Percentiles rank a stretch among this genome's conserved stretches.
These are phyloP conservation scores for Phytophthora pistaciae DNA, from an alignment of 352 stramenopile species.

Conservation along the genomic window DNA sequence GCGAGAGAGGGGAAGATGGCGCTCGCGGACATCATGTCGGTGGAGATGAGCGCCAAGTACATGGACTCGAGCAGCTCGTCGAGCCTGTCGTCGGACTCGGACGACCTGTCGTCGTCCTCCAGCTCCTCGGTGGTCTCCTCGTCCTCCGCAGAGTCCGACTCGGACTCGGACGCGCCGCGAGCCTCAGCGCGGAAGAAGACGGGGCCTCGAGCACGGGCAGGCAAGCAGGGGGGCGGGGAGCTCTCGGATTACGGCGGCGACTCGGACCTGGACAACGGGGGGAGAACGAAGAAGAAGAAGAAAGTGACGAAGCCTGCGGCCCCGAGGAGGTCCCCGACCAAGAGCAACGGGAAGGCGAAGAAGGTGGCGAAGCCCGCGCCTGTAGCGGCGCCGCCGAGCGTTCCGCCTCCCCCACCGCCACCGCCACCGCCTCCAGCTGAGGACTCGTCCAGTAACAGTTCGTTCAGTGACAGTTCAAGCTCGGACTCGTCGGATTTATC, in stretches of 20 bases:
- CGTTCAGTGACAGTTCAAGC: constrained; percentile 59
- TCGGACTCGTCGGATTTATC: constrained; percentile 62
- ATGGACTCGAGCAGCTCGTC: constrained; percentile 84
- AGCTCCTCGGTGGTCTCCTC: constrained; percentile 54
- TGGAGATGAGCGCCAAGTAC: constrained; percentile 81
- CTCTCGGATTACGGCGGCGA: constrained; percentile 41
- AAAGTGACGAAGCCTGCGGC: constrained; percentile 23
- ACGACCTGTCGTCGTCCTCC: constrained; percentile 54
- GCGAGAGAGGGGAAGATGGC: constrained; percentile 52
- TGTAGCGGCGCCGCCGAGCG: constrained; percentile 19
- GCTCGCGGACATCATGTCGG: constrained; percentile 78
- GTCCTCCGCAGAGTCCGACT: constrained; percentile 45
- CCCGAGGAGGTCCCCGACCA: constrained; percentile 27
- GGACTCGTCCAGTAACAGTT: constrained; percentile 59
- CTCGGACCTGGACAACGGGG: constrained; percentile 40
- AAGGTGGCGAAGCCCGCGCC: constrained; percentile 11
- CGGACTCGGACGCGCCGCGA: constrained; percentile 40
- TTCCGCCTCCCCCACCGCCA: constrained; percentile 42
- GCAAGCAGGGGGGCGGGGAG: constrained; percentile 7
- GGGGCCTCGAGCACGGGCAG: neutral
- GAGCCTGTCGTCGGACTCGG: constrained; percentile 79
- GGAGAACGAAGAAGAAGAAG: constrained; percentile 17
- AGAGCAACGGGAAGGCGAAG: constrained; percentile 39
- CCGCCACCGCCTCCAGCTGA: constrained; percentile 33
- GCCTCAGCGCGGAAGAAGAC: constrained; percentile 36